Conservation (phyloP, 768 basidiomycete species). For the Auriscalpium vulgare region DNA sequence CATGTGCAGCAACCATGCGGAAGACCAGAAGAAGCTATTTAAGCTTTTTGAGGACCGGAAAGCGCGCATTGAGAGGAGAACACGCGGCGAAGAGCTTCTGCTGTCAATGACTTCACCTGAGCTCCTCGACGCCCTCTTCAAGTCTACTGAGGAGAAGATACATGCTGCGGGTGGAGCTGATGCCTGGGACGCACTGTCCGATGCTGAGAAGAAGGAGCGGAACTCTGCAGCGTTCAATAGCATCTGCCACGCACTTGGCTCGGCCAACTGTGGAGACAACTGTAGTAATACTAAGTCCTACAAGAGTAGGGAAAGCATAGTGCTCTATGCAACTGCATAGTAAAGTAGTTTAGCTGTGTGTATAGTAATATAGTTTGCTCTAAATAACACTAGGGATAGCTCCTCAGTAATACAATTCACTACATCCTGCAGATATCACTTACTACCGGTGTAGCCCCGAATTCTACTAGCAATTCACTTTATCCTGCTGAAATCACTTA, state of each 20-base stretch:
- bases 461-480: too few species aligned
- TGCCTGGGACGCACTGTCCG: neutral
- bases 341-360: too few species aligned
- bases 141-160: neutral
- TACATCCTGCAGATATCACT: too few species aligned
- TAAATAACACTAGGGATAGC: too few species aligned
- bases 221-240: neutral
- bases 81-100: neutral
- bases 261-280: too few species aligned
- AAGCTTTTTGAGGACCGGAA: neutral
- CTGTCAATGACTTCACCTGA: neutral
- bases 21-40: conserved; percentile 7
- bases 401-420: too few species aligned
- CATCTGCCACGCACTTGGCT: neutral
- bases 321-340: too few species aligned
- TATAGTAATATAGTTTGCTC: too few species aligned
- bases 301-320: too few species aligned
- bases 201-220: neutral
- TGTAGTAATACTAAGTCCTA: too few species aligned
- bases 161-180: neutral
- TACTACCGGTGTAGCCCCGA: too few species aligned
- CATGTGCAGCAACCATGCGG: conserved; percentile 3
- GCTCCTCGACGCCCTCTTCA: neutral
- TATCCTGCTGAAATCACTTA: too few species aligned
- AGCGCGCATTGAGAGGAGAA: neutral